Evolutionary conservation across 2,329 filamentous ascomycete species (phyloP).

Genomic region (Botrytis hyacinthi): DNA sequence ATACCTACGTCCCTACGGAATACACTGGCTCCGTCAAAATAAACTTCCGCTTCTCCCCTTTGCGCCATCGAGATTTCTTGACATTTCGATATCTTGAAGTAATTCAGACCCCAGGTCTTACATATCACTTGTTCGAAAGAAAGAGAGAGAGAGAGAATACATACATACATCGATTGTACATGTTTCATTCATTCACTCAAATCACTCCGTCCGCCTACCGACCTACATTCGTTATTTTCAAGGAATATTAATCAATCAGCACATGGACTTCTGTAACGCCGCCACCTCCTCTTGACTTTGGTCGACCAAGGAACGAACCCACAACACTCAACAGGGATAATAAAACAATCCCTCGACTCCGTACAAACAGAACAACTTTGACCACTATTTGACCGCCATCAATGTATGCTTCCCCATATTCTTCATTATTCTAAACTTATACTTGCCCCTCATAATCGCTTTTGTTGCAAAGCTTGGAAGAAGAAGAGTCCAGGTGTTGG

Average conservation of each 20-base stretch:
- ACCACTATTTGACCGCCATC: conserved; percentile 26
- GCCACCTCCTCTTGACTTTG: conserved; percentile 30
- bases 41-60: neutral
- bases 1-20: neutral
- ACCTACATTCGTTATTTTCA: conserved; percentile 2
- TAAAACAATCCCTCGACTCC: conserved; percentile 21
- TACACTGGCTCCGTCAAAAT: neutral
- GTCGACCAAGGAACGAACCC: conserved; percentile 38
- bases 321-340: conserved; percentile 32
- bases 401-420: conserved; percentile 31
- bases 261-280: conserved; percentile 23
- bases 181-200: neutral
- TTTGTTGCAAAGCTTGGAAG: neutral
- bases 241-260: neutral
- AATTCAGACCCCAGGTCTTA: neutral
- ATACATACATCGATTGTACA: neutral
- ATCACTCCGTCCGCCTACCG: neutral
- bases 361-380: conserved; percentile 32
- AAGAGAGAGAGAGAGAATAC: neutral
- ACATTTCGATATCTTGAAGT: neutral
- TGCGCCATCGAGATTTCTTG: conserved; percentile 9
- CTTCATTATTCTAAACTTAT: conserved; percentile 6
- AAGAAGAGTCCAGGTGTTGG: neutral
- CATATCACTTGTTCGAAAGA: neutral
- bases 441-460: conserved; percentile 3